Evolutionary conservation across 768 basidiomycete species (phyloP), one percentile per base, ranked within the genome.

Genomic region (Pulveroboletus ravenelii): DNA sequence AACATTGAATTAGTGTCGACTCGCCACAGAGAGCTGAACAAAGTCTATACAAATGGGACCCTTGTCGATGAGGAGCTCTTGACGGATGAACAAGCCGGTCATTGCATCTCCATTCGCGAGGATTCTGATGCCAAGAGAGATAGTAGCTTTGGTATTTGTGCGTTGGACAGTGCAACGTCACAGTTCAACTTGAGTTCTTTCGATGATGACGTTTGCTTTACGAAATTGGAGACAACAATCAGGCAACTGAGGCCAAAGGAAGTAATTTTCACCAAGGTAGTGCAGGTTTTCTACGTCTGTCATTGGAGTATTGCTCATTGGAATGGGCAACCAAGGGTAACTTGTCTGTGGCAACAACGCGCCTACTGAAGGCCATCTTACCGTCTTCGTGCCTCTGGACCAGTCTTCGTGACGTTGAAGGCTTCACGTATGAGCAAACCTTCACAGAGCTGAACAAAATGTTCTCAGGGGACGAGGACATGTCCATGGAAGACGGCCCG

Each of bases 1-100:
- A 6, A 41, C 23, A 7, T 42, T 2, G 35, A 20, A 14, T 15
- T 18, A 20, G 20, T 41, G 30, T 37, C 52, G 45, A 58, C 25
- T 37, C 8, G 20, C 50, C 58, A 53, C 62, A 87, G 87, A 42
- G 96, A 94, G 61, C 76, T 99, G 44, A 89, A 89, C 68, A 95
- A 94, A 73, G 92, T 99, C 39, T 89, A 94, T 64, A 99, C 96
- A 0, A 91, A 91, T 45, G 96, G 96, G 3, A 99, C 96, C 0
- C 83, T 98, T 23, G 87, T 97, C 41, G 96, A 99, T 58, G 84
- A 84, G 10, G 83, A 87, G 41, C 83, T 95, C 49, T 76, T 98
- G 30, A 86, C 80, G 1, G 91, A 96, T 51, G 96, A 98, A 54
- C 88, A 97, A 69, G 90, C 93, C 0, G 92, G 90, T 5, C 96